Evolutionary conservation across 2,329 filamentous ascomycete genomes (phyloP).

Genomic region (Chalaropsis thielavioides): DNA sequence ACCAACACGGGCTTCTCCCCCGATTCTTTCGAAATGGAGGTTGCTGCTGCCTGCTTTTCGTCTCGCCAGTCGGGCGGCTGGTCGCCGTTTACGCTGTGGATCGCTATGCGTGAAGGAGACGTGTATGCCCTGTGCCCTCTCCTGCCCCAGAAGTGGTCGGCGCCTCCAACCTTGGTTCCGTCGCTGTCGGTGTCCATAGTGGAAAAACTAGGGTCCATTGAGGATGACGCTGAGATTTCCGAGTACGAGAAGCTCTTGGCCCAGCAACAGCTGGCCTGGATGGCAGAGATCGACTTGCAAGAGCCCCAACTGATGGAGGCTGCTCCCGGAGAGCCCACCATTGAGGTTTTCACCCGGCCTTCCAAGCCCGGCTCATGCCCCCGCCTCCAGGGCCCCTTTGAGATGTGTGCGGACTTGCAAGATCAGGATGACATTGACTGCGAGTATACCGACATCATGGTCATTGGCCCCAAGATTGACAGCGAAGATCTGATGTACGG

Average conservation of each 20-base stretch:
- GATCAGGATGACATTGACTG: conserved; percentile 43
- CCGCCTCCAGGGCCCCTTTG: conserved; percentile 48
- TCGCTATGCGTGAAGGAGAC: conserved; percentile 89
- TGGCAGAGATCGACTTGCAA: conserved; percentile 50
- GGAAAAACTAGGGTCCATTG: conserved; percentile 50
- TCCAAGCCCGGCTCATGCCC: conserved; percentile 43
- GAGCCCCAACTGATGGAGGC: conserved; percentile 43
- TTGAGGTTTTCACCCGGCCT: conserved; percentile 44
- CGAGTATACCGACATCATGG: conserved; percentile 45
- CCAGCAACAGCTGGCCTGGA: conserved; percentile 53
- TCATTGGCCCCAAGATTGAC: conserved; percentile 48
- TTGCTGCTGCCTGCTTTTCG: conserved; percentile 73
- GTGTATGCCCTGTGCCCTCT: conserved; percentile 88
- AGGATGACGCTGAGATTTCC: conserved; percentile 43
- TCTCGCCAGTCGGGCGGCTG: conserved; percentile 59
- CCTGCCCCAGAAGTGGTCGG: conserved; percentile 73
- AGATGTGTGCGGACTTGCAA: conserved; percentile 40
- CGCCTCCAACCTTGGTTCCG: conserved; percentile 60
- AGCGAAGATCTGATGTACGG: conserved; percentile 46
- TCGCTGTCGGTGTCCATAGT: conserved; percentile 73
- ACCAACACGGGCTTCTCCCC: conserved; percentile 74
- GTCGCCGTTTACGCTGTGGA: conserved; percentile 92
- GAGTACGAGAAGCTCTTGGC: conserved; percentile 40
- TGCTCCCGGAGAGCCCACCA: conserved; percentile 32
- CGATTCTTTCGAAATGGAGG: conserved; percentile 85